Evolutionary conservation across 768 basidiomycete species (phyloP).

Genomic region (Crassisporium funariophilum): DNA sequence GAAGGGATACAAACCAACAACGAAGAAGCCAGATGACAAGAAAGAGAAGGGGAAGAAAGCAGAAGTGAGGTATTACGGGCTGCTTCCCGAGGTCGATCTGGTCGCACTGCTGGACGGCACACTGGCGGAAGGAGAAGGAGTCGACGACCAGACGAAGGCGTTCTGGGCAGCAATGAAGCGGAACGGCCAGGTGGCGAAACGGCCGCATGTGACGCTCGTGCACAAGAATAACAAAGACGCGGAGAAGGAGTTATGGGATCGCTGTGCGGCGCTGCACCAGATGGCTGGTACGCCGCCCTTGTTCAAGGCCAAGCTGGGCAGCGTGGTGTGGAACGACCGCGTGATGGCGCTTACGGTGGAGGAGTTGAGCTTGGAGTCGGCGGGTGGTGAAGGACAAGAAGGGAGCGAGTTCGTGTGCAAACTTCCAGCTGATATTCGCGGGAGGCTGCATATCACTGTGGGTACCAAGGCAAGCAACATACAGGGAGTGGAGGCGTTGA

Average conservation of each 20-base stretch:
- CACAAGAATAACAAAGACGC: constrained; percentile 55
- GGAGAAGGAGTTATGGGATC: constrained; percentile 43
- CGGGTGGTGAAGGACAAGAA: constrained; percentile 31
- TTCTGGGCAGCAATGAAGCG: constrained; percentile 54
- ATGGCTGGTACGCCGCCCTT: constrained; percentile 41
- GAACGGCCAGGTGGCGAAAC: constrained; percentile 48
- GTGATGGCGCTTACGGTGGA: constrained; percentile 83
- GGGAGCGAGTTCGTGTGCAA: constrained; percentile 48
- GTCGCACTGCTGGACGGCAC: constrained; percentile 42
- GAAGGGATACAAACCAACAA: constrained; percentile 32
- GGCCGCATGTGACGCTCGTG: constrained; percentile 87
- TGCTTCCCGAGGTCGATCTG: constrained; percentile 76
- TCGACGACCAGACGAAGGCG: constrained; percentile 28
- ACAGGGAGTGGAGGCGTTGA: constrained; percentile 68
- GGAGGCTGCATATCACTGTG: constrained; percentile 82
- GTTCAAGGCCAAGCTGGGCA: constrained; percentile 62
- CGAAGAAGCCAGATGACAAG: constrained; percentile 25
- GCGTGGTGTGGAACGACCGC: constrained; percentile 78
- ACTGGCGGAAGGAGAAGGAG: constrained; percentile 34
- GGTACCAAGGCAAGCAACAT: constrained; percentile 63
- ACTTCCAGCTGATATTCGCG: constrained; percentile 48
- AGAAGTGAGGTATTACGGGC: constrained; percentile 70
- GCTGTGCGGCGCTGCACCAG: constrained; percentile 47
- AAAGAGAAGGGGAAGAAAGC: constrained; percentile 36
- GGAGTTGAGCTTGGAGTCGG: constrained; percentile 42